Base-by-base conservation (phyloP, 257 asterid species). In the Schizonepeta tenuifolia region DNA sequence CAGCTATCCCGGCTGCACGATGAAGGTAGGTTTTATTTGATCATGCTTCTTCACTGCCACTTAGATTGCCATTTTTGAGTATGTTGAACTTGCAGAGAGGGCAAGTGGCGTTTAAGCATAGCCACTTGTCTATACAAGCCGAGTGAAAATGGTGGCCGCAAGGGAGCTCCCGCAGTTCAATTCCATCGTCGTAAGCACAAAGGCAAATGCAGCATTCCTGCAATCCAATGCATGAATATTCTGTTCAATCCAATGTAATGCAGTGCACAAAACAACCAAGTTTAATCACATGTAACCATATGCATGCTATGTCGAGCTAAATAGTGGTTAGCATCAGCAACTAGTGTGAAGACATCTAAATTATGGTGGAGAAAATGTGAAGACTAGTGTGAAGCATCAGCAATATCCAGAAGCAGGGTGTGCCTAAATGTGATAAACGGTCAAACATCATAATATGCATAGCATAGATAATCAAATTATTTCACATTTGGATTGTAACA, bases 161-260 rank as follows among this genome's bases (percentile, higher is more conserved):
- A 14, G 97, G 98, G 79, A 92, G 97, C 80, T 92, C 95, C 3
- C 97, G 96, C 62, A 90, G 77, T 80, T 92, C 98, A 22, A 78
- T 70, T 70, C 97, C 98, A 76, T 92, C 96, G 0, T 92, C 98
- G 12, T 92, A 92, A 26, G 90, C 67, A 72, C 93, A 80, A 3
- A 92, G 91, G 86, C 98, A 92, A 73, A 92, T 88, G 85, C 98
- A 88, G 75, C 98, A 92, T 84, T 92, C 98, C 98, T 92, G 82
- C 78, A 75, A 75, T 67, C 54, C 69, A 72, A 70, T 53, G 55
- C 15, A 9, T 6, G 33, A 18, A 62, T 21, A 49, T 28, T 69
- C 20, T 20, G 57, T n/a, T n/a, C 3, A 21, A 10, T 53, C 31
- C n/a, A 53, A 20, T 7, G 12, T 53, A 53, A 53, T 53, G 58